These are phyloP conservation scores for Exophiala bonariae DNA, from an alignment of 2,329 filamentous ascomycete species.

Conservation along the genomic window DNA sequence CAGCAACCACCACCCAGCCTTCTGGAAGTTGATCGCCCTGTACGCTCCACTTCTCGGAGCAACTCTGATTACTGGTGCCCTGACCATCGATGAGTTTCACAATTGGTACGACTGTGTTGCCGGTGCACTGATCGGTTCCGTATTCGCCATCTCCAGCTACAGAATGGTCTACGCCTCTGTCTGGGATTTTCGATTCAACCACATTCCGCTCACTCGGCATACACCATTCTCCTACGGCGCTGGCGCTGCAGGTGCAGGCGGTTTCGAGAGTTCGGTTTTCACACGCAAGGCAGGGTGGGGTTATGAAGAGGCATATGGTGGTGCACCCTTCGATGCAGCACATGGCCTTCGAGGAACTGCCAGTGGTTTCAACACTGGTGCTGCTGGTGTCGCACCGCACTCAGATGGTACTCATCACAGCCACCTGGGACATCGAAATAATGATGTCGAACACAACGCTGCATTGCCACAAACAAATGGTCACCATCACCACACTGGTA, in stretches of 20 bases:
- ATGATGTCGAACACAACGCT: conserved; percentile 21
- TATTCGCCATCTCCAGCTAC: conserved; percentile 66
- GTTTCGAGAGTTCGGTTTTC: conserved; percentile 56
- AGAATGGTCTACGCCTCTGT: conserved; percentile 67
- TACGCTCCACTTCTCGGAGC: conserved; percentile 69
- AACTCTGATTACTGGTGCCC: conserved; percentile 64
- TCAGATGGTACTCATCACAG: neutral
- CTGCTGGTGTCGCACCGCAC: conserved; percentile 4
- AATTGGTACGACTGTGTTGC: conserved; percentile 74
- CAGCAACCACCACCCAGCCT: conserved; percentile 68
- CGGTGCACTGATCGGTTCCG: conserved; percentile 64
- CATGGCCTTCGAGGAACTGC: conserved; percentile 23
- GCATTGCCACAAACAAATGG: conserved; percentile 5
- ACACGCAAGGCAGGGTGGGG: conserved; percentile 65
- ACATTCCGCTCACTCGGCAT: conserved; percentile 64
- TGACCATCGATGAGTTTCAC: conserved; percentile 73
- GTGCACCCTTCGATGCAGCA: conserved; percentile 45
- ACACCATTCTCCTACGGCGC: conserved; percentile 55
- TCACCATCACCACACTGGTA: neutral
- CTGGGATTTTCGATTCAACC: conserved; percentile 69
- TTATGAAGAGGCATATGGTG: conserved; percentile 40
- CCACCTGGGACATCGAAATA: conserved; percentile 7
- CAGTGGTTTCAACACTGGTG: conserved; percentile 24
- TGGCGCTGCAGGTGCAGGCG: conserved; percentile 37
- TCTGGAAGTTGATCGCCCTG: conserved; percentile 70